Conservation (phyloP, 106 monocot species). For the Acanthochlamys bracteata region DNA sequence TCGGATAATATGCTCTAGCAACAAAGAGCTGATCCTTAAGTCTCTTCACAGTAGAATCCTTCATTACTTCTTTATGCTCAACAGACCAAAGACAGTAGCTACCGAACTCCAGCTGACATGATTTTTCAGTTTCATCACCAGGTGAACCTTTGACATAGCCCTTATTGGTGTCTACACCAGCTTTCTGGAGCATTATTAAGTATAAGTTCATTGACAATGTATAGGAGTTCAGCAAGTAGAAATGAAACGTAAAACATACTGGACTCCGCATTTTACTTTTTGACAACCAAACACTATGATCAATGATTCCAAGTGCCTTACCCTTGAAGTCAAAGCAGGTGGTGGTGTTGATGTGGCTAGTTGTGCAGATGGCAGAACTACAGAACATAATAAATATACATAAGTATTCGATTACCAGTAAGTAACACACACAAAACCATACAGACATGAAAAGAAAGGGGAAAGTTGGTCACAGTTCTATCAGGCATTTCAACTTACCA, state of each 20-base stretch:
- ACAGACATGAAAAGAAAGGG: not conserved
- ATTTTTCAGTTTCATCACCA: constrained; percentile 18
- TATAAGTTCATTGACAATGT: not conserved
- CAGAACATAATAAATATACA: not conserved
- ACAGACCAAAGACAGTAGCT: constrained; percentile 59
- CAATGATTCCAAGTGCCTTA: constrained; percentile 11
- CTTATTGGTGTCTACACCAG: constrained; percentile 37
- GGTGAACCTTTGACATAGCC: constrained; percentile 37
- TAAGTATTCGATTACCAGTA: too few relatives aligned
- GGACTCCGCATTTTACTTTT: not conserved
- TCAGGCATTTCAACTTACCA: too few relatives aligned
- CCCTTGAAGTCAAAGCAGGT: constrained; percentile 7
- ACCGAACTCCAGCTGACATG: constrained; percentile 43
- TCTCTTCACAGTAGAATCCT: constrained; percentile 35
- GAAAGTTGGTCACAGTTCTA: too few relatives aligned
- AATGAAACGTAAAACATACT: not conserved
- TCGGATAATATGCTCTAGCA: constrained; percentile 56
- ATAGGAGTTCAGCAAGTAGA: not conserved
- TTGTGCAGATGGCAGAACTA: constrained; percentile 15
- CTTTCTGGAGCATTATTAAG: constrained; percentile 3
- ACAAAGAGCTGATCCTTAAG: constrained; percentile 59
- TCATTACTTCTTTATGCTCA: constrained; percentile 43
- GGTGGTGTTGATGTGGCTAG: not conserved
- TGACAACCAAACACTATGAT: not conserved
- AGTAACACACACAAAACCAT: not conserved